Evolutionary conservation across 192 early-diverging fungal species (phyloP).

Genomic region (Umbelopsis ramanniana): DNA sequence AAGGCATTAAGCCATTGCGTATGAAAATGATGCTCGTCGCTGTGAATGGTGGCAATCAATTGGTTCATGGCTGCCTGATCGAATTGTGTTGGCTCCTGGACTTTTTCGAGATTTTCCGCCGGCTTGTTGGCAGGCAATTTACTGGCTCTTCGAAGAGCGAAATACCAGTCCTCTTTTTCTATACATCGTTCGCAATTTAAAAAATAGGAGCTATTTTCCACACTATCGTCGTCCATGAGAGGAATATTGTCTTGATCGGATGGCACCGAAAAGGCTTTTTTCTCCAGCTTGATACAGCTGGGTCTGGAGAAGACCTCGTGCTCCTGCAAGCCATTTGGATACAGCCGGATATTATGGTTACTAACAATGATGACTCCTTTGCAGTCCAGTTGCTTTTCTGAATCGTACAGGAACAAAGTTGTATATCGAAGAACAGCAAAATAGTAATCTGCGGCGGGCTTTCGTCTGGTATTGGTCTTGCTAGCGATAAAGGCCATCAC

Average conservation of each 20-base stretch:
- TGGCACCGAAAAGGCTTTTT: constrained; percentile 30
- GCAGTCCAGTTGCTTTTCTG: constrained; percentile 77
- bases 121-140: constrained; percentile 42
- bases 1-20: constrained; percentile 87
- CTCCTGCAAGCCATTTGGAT: constrained; percentile 58
- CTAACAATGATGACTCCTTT: constrained; percentile 76
- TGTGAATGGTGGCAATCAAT: constrained; percentile 53
- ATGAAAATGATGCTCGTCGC: constrained; percentile 61
- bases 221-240: constrained; percentile 24
- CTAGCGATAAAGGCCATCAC: constrained; percentile 42
- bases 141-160: constrained; percentile 77
- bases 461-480: constrained; percentile 38
- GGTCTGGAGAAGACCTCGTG: constrained; percentile 67
- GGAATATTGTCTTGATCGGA: constrained; percentile 22
- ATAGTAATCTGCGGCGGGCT: constrained; percentile 52
- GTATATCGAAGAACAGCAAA: constrained; percentile 80
- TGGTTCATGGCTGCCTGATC: constrained; percentile 52
- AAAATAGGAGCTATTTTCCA: constrained; percentile 51
- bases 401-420: constrained; percentile 84
- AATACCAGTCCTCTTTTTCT: constrained; percentile 92
- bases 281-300: constrained; percentile 55
- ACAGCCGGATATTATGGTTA: constrained; percentile 64
- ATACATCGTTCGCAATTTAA: constrained; percentile 57
- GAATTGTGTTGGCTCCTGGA: constrained; percentile 48
- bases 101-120: not conserved